Conservation (phyloP, 306 rosid species). For the Cicer cuneatum region DNA sequence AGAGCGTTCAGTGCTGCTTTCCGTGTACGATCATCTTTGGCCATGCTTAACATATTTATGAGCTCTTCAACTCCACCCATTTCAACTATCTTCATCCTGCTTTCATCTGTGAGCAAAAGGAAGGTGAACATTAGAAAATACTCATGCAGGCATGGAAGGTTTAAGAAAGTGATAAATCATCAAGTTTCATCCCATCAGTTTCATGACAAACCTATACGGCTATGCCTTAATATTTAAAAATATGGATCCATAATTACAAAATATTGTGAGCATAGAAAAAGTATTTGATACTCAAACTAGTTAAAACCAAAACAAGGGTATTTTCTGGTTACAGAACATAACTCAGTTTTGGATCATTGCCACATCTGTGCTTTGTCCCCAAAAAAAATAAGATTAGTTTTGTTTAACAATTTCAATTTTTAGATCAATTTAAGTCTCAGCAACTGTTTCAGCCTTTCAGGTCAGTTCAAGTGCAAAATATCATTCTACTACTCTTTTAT, state of each 20-base stretch:
- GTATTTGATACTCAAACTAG: conserved; percentile 1
- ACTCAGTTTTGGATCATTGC: conserved; percentile 14
- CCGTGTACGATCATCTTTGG: conserved; percentile 89
- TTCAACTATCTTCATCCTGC: conserved; percentile 82
- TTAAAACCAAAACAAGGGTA: not conserved
- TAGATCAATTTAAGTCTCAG: conserved; percentile 1
- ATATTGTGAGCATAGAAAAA: conserved; percentile 4
- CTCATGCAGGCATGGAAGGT: conserved; percentile 25
- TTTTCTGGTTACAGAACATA: conserved; percentile 14
- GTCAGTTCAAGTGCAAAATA: conserved; percentile 24
- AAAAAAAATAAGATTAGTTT: too few relatives aligned
- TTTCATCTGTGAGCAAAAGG: conserved; percentile 63
- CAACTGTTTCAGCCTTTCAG: conserved; percentile 7
- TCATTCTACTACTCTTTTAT: conserved; percentile 26
- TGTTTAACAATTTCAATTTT: not conserved
- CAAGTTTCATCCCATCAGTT: conserved; percentile 38
- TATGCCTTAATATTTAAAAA: conserved; percentile 11
- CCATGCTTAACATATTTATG: conserved; percentile 75
- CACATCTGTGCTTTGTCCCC: conserved; percentile 1
- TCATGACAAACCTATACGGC: not conserved
- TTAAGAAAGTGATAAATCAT: conserved; percentile 22
- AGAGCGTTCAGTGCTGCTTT: conserved; percentile 88
- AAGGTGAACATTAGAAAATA: conserved; percentile 26
- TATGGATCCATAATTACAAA: conserved; percentile 17
- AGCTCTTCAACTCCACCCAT: conserved; percentile 78